Conservation (phyloP, 2,329 filamentous ascomycete genomes). For the Fusarium neocosmosporiellum region DNA sequence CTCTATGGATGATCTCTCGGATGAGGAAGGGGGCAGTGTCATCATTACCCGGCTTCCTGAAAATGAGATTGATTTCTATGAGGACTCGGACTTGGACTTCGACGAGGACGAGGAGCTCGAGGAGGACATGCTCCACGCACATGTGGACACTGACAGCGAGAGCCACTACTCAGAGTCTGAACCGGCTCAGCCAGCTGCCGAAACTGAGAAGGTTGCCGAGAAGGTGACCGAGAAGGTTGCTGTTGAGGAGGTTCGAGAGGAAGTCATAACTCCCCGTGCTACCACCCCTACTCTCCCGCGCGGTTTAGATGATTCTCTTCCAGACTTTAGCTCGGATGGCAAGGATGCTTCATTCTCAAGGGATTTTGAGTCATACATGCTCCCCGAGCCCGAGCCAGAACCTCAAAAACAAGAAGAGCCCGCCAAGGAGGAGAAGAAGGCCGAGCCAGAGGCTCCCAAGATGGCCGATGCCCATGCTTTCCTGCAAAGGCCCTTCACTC, state of each 20-base stretch:
- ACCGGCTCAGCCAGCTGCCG: slow-evolving; percentile 32
- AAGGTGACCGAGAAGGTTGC: not conserved
- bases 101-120: slow-evolving; percentile 79
- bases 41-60: slow-evolving; percentile 75
- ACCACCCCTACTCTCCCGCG: slow-evolving; percentile 41
- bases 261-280: slow-evolving; percentile 62
- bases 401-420: slow-evolving; percentile 48
- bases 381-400: slow-evolving; percentile 51
- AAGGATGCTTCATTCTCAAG: slow-evolving; percentile 55
- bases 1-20: slow-evolving; percentile 60
- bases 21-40: slow-evolving; percentile 67
- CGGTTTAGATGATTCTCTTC: slow-evolving; percentile 47
- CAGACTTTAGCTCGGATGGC: slow-evolving; percentile 50
- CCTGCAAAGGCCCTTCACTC: slow-evolving; percentile 60
- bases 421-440: slow-evolving; percentile 33
- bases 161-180: slow-evolving; percentile 51
- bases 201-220: not conserved
- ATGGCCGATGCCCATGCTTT: slow-evolving; percentile 52
- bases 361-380: slow-evolving; percentile 60
- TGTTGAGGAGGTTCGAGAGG: slow-evolving; percentile 54
- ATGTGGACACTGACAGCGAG: slow-evolving; percentile 57
- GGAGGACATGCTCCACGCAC: slow-evolving; percentile 65
- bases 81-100: slow-evolving; percentile 54
- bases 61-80: slow-evolving; percentile 72
- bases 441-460: slow-evolving; percentile 43